Percentiles rank a stretch among this genome's conserved stretches.
phyloP scores from a whole-genome alignment of 2,329 filamentous ascomycete species.

The Hymenoscyphus linearis region DNA sequence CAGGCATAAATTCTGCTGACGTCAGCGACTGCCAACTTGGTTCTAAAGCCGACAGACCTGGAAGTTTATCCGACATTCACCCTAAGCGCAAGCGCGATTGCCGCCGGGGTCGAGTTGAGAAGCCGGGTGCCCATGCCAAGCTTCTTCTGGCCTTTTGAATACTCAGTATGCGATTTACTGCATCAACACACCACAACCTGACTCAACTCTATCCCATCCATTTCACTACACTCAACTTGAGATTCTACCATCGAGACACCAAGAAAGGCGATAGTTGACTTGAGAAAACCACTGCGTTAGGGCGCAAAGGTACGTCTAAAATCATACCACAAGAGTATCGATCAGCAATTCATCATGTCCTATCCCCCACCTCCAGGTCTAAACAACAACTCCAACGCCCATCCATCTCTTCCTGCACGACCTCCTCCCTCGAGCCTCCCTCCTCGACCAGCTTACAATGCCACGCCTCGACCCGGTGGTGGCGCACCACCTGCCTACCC shows the following conservation, averaged over 20 bases:
- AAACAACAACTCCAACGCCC: slow-evolving; percentile 38
- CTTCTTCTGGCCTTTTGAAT: background rate
- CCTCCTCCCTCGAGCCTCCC: slow-evolving; percentile 54
- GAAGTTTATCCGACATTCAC: background rate
- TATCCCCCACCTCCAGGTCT: slow-evolving; percentile 82
- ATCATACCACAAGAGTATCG: slow-evolving; percentile 27
- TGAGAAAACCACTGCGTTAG: slow-evolving; percentile 18
- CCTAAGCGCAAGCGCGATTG: background rate
- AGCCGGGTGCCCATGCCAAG: background rate
- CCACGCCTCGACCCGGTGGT: slow-evolving; percentile 14
- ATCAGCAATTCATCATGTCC: slow-evolving; percentile 65
- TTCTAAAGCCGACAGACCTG: background rate
- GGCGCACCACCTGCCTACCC: slow-evolving; percentile 3
- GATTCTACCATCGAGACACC: background rate
- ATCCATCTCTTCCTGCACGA: slow-evolving; percentile 70
- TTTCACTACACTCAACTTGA: background rate
- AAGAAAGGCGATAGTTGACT: background rate
- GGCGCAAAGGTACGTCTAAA: slow-evolving; percentile 35
- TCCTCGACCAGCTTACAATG: slow-evolving; percentile 25
- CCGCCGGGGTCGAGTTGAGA: background rate
- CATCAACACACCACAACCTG: background rate
- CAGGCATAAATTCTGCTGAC: background rate
- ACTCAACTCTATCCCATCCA: background rate
- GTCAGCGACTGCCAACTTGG: background rate
- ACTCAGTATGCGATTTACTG: background rate